Evolutionary conservation across 2,329 filamentous ascomycete species (phyloP).

Genomic region (Beauveria rudraprayagi): DNA sequence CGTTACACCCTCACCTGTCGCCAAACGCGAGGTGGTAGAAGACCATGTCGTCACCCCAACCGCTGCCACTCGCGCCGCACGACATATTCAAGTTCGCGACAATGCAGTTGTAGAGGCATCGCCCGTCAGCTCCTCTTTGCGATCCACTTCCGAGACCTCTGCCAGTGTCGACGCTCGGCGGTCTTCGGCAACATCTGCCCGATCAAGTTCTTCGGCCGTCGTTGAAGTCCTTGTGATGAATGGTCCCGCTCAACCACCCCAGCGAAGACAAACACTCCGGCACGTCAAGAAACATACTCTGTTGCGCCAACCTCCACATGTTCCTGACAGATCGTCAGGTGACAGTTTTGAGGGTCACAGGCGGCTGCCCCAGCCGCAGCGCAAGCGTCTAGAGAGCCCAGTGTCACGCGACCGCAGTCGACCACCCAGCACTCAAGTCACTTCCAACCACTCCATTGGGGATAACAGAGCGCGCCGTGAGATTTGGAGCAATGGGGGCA

Average conservation of each 20-base stretch:
- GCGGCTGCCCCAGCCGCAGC: conserved; percentile 6
- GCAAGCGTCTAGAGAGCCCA: not conserved
- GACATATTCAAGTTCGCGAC: conserved; percentile 39
- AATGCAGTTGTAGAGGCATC: conserved; percentile 31
- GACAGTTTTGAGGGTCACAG: not conserved
- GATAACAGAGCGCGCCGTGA: conserved; percentile 48
- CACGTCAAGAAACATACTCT: conserved; percentile 50
- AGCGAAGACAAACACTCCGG: conserved; percentile 47
- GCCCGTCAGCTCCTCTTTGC: conserved; percentile 21
- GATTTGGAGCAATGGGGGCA: conserved; percentile 49
- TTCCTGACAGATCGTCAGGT: not conserved
- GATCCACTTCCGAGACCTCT: conserved; percentile 31
- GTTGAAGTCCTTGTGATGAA: conserved; percentile 53
- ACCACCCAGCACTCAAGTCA: conserved; percentile 41
- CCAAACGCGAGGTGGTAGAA: conserved; percentile 35
- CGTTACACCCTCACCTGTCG: conserved; percentile 15
- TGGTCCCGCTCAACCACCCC: conserved; percentile 30
- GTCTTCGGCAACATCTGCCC: conserved; percentile 46
- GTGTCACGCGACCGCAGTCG: not conserved
- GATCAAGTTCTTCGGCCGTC: conserved; percentile 47
- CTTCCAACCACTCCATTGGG: not conserved
- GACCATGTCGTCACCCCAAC: conserved; percentile 40
- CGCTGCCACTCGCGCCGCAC: conserved; percentile 40
- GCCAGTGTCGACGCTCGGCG: conserved; percentile 37
- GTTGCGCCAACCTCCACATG: conserved; percentile 27